phyloP scores from a whole-genome alignment of 306 rosid genomes.

The Castanea mollissima region DNA sequence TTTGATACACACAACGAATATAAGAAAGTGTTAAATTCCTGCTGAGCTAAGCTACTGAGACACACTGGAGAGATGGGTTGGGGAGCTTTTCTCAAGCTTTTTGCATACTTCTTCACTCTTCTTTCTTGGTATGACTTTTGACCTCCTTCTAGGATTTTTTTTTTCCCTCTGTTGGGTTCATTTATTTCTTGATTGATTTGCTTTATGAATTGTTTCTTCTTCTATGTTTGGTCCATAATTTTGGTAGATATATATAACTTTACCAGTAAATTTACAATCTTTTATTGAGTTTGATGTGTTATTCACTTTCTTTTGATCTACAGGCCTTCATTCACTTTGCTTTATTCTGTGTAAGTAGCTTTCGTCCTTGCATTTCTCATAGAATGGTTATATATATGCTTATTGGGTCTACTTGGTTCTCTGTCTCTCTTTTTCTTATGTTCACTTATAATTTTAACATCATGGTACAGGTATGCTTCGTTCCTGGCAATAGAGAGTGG shows the following conservation, averaged over 20 bases:
- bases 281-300: background rate
- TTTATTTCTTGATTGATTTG: background rate
- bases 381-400: background rate
- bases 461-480: slow-evolving; percentile 45
- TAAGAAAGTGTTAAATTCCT: background rate
- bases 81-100: slow-evolving; percentile 19
- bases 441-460: background rate
- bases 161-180: background rate
- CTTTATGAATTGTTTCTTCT: background rate
- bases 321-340: slow-evolving; percentile 63
- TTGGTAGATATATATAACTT: background rate
- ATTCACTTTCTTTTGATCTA: slow-evolving; percentile 1
- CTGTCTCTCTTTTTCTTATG: background rate
- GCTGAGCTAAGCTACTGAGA: background rate
- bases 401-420: background rate
- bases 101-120: slow-evolving; percentile 31
- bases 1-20: background rate
- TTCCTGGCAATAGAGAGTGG: slow-evolving; percentile 52
- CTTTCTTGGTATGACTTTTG: slow-evolving; percentile 38
- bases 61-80: slow-evolving; percentile 31
- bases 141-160: background rate
- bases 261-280: background rate
- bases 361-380: background rate
- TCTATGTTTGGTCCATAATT: background rate
- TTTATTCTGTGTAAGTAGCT: slow-evolving; percentile 51